Conservation (phyloP, 2,329 filamentous ascomycete genomes). For the Dactylonectria estremocensis region DNA sequence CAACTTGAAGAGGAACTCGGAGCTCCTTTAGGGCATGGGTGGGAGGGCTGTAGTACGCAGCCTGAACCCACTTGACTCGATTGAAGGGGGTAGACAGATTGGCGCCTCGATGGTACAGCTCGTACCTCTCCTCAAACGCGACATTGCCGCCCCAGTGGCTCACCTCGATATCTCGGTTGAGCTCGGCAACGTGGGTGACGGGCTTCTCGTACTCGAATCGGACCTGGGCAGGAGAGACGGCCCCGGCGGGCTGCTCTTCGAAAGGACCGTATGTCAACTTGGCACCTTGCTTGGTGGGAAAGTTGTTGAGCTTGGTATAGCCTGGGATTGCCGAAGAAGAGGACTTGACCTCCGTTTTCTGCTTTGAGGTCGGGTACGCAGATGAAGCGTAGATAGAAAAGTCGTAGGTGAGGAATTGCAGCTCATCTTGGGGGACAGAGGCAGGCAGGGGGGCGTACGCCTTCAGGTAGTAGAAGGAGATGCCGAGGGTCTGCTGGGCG, state of each 20-base stretch:
- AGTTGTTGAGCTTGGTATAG: conserved; percentile 82
- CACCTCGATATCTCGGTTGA: conserved; percentile 94
- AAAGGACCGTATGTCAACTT: conserved; percentile 95
- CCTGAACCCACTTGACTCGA: conserved; percentile 81
- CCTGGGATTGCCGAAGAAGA: conserved; percentile 84
- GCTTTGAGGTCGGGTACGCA: conserved; percentile 88
- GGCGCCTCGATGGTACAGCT: conserved; percentile 88
- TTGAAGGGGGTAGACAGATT: conserved; percentile 81
- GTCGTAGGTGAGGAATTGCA: conserved; percentile 88
- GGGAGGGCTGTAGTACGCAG: conserved; percentile 82
- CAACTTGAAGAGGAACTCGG: conserved; percentile 82
- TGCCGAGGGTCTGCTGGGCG: conserved; percentile 86
- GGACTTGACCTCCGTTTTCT: conserved; percentile 98
- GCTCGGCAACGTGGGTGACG: conserved; percentile 80
- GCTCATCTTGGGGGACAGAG: conserved; percentile 84
- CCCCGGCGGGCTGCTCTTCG: conserved; percentile 84
- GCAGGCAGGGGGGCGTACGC: conserved; percentile 87
- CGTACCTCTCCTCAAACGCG: conserved; percentile 94
- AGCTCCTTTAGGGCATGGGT: conserved; percentile 86
- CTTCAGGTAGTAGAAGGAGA: conserved; percentile 86
- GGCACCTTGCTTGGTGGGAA: conserved; percentile 85
- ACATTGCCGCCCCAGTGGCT: conserved; percentile 99
- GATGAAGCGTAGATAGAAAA: conserved; percentile 90
- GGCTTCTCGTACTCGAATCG: conserved; percentile 98
- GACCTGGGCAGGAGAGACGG: conserved; percentile 79